These are phyloP conservation scores for Leccinum pellstonianum DNA, from an alignment of 768 basidiomycete genomes.

Conservation along the genomic window DNA sequence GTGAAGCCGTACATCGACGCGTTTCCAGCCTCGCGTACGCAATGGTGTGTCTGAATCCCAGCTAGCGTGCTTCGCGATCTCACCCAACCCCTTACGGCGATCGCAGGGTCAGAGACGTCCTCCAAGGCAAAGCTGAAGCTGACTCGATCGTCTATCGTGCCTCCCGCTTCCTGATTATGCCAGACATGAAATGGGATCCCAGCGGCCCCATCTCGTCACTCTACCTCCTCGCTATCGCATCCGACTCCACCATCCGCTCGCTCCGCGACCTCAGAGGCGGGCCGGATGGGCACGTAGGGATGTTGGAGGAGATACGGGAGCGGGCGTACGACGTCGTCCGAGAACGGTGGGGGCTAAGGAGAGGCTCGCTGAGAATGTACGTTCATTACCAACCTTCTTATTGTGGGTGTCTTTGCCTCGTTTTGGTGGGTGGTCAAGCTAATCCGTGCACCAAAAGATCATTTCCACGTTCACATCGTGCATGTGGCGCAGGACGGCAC, in stretches of 20 bases:
- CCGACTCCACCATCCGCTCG: constrained; percentile 59
- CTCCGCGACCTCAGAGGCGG: constrained; percentile 67
- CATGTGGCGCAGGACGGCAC: constrained; percentile 60
- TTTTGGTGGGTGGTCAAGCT: not conserved
- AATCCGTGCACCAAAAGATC: constrained; percentile 50
- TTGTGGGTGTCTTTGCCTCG: constrained; percentile 54
- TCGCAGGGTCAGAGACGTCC: constrained; percentile 80
- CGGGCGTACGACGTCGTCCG: constrained; percentile 52
- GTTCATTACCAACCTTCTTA: constrained; percentile 97
- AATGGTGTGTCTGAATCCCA: constrained; percentile 61
- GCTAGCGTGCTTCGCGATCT: not conserved
- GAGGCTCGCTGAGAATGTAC: constrained; percentile 70
- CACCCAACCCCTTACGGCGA: not conserved
- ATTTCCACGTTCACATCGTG: constrained; percentile 92
- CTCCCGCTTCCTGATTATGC: constrained; percentile 73
- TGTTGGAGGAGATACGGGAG: constrained; percentile 65
- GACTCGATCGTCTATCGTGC: constrained; percentile 68
- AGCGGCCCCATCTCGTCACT: constrained; percentile 60
- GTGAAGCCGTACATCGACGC: constrained; percentile 78
- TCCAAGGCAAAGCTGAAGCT: constrained; percentile 72
- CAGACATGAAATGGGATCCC: constrained; percentile 98
- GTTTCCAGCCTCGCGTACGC: constrained; percentile 72
- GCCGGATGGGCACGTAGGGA: constrained; percentile 50
- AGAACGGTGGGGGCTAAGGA: constrained; percentile 63
- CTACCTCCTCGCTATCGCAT: constrained; percentile 81